phyloP scores from a whole-genome alignment of 2,329 filamentous ascomycete genomes.

The Claviceps sp. region DNA sequence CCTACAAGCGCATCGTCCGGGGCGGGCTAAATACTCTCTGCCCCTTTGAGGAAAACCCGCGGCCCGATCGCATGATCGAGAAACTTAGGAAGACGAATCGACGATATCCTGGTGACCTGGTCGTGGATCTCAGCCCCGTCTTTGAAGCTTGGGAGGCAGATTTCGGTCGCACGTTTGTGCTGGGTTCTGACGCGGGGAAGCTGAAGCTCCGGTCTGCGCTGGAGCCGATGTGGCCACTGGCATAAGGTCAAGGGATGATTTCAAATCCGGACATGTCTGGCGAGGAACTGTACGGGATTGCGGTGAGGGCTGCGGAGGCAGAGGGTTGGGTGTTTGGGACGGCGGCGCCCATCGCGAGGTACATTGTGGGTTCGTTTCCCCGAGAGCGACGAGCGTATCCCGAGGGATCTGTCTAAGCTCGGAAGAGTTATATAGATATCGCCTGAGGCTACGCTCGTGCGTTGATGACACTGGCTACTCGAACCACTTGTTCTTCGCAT shows the following conservation, averaged over 20 bases:
- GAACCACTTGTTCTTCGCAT: conserved; percentile 4
- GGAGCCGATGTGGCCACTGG: conserved; percentile 34
- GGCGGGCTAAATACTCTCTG: conserved; percentile 34
- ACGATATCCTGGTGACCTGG: no score
- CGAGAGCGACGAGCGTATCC: conserved; percentile 30
- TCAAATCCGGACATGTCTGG: conserved; percentile 31
- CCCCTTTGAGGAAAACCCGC: conserved; percentile 33
- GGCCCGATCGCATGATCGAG: conserved; percentile 29
- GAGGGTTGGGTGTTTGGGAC: conserved; percentile 30
- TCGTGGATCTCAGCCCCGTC: conserved; percentile 27
- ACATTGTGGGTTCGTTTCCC: conserved; percentile 36
- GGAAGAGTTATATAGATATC: conserved; percentile 32
- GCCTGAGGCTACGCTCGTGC: conserved; percentile 25
- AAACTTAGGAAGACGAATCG: conserved; percentile 17
- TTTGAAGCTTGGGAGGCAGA: conserved; percentile 41
- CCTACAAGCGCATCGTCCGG: conserved; percentile 30
- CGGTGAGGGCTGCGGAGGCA: conserved; percentile 20
- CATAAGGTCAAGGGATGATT: conserved; percentile 24
- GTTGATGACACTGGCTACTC: conserved; percentile 22
- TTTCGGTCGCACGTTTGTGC: conserved; percentile 38
- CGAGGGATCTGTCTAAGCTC: conserved; percentile 21
- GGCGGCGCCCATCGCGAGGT: conserved; percentile 27
- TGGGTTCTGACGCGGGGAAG: conserved; percentile 32
- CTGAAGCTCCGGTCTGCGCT: conserved; percentile 29
- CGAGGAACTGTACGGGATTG: conserved; percentile 30